These are phyloP conservation scores for Ceratocystis diversiconidia DNA, from an alignment of 2,329 filamentous ascomycete genomes.

Conservation along the genomic window DNA sequence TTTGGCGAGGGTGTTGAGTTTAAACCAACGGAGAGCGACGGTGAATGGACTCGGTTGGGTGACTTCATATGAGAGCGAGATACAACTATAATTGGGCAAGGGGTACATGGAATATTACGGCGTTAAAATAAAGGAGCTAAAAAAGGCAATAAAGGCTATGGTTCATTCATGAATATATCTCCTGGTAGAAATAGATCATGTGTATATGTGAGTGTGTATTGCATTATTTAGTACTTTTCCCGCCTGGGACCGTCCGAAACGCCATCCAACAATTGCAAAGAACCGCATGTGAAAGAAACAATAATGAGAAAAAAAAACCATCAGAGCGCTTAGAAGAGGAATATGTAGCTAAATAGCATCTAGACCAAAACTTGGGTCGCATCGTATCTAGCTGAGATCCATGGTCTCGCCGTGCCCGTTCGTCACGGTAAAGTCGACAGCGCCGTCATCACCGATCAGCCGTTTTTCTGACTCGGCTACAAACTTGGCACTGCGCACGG, in stretches of 20 bases:
- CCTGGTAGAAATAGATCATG: constrained; percentile 5
- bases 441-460: constrained; percentile 76
- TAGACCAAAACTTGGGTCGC: no score
- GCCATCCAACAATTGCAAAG: constrained; percentile 15
- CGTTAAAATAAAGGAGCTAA: background rate
- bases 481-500: constrained; percentile 74
- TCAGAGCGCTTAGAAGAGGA: background rate
- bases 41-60: constrained; percentile 38
- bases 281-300: constrained; percentile 10
- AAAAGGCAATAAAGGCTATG: background rate
- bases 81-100: constrained; percentile 3
- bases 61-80: constrained; percentile 27
- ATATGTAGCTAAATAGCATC: background rate
- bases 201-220: constrained; percentile 15
- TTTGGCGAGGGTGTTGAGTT: constrained; percentile 85
- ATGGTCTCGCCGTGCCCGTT: constrained; percentile 41
- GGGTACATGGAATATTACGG: background rate
- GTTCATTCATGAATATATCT: background rate
- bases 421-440: constrained; percentile 52
- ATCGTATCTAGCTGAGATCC: constrained; percentile 30
- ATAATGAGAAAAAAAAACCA: constrained; percentile 9
- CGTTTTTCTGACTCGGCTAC: constrained; percentile 82
- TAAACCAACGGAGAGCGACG: constrained; percentile 40
- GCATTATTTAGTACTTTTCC: constrained; percentile 18
- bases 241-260: constrained; percentile 16